Evolutionary conservation across 106 monocot species (phyloP), one percentile per base, ranked within the genome.

Genomic region (Cymbidium sinense): DNA sequence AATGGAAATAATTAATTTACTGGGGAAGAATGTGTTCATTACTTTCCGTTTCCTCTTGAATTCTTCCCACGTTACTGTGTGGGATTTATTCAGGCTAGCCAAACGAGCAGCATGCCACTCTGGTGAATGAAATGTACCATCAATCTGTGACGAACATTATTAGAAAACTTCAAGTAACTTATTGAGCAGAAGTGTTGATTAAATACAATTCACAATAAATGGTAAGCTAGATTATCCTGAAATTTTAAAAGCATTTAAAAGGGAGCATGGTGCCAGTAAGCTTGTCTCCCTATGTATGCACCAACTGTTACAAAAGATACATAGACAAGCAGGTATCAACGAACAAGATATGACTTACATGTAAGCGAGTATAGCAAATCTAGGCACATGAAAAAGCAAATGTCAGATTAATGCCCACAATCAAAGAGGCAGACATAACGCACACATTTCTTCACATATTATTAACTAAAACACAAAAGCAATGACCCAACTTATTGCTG

Each of bases 61-160:
- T 75, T 98, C 96, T 80, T 98, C 96, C 96, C 96, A 98, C 77
- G 96, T 98, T 79, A 98, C 76, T 19, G 96, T 98, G 85, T 98
- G 96, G 50, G 96, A 92, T 50, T 86, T 98, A 75, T 90, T 93
- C 58, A 98, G 82, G 79, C 94, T 94, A 74, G 96, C 96, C 90
- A 98, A 88, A 83, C 96, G 96, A 83, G 96, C 96, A 87, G 96
- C 96, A 91, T 98, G 96, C 96, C 96, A 98, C 88, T 91, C 96
- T 98, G 96, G 96, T 90, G 96, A 98, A 98, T 98, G 96, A 94
- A 98, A 98, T 81, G 96, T 88, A 92, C 96, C 96, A 86, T 98
- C 96, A 88, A 80, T 86, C 96, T 98, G 94, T 41, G 91, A 92
- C 71, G 86, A 85, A 76, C 91, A 90, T 87, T 79, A 77, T 98